A percentile compares a stretch with the other conserved stretches of the same genome.
Evolutionary conservation across 2,329 filamentous ascomycete species (phyloP).

Genomic region (Colletotrichum limetticola): DNA sequence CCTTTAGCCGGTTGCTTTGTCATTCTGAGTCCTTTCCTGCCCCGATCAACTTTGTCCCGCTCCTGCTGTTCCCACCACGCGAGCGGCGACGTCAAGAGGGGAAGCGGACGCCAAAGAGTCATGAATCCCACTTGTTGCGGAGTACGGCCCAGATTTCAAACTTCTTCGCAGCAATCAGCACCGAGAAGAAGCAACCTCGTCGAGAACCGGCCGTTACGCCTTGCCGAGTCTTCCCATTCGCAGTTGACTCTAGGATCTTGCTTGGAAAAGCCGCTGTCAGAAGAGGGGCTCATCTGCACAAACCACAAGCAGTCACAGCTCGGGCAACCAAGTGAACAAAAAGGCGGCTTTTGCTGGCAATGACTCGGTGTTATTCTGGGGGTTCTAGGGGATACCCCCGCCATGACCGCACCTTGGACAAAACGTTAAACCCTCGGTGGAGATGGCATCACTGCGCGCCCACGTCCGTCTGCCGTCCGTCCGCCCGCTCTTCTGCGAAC

Average conservation of each 20-base stretch:
- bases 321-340: neutral
- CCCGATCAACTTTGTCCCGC: conserved; percentile 6
- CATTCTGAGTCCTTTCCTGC: conserved; percentile 28
- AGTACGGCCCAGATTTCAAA: conserved; percentile 14
- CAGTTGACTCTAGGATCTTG: conserved; percentile 22
- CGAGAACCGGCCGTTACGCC: neutral
- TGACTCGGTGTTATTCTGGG: conserved; percentile 22
- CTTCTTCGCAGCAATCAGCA: conserved; percentile 18
- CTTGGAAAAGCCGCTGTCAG: conserved; percentile 25
- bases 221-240: conserved; percentile 24
- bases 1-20: conserved; percentile 15
- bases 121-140: conserved; percentile 17
- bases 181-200: conserved; percentile 14
- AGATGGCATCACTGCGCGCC: conserved; percentile 1
- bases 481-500: conserved; percentile 9
- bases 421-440: conserved; percentile 3
- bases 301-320: conserved; percentile 8
- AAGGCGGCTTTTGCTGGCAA: conserved; percentile 4
- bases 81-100: neutral
- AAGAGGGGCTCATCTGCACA: conserved; percentile 16
- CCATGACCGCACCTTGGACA: conserved; percentile 1
- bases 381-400: conserved; percentile 13
- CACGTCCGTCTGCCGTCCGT: neutral
- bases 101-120: conserved; percentile 16
- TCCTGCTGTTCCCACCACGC: neutral